phyloP scores from a whole-genome alignment of 1,139 yeast genomes.

The Diutina rugosa region DNA sequence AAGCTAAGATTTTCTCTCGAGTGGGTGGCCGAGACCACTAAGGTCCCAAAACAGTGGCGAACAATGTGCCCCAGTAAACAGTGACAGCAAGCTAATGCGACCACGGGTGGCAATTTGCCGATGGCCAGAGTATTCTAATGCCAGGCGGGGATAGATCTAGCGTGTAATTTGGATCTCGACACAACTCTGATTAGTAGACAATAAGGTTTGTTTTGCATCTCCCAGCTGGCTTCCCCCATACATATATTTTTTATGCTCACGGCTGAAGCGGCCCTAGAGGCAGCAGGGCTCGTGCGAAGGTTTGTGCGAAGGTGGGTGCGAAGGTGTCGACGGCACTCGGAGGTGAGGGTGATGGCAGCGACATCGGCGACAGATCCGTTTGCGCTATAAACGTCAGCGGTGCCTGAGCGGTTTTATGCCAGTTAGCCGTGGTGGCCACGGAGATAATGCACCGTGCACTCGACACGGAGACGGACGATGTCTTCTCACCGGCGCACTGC shows the following conservation, averaged over 20 bases:
- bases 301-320: too few relatives aligned
- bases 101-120: not conserved
- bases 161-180: not conserved
- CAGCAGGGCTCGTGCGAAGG: too few relatives aligned
- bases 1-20: not conserved
- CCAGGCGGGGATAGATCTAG: not conserved
- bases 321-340: too few relatives aligned
- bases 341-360: too few relatives aligned
- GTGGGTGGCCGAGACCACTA: not conserved
- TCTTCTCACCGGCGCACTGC: not conserved
- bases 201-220: not conserved
- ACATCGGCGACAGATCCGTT: too few relatives aligned
- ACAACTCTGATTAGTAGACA: not conserved
- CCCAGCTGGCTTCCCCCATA: not conserved
- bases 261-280: not conserved
- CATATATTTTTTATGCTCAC: not conserved
- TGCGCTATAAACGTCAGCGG: too few relatives aligned
- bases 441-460: not conserved
- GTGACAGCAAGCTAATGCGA: too few relatives aligned
- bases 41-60: not conserved
- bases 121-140: not conserved
- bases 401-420: too few relatives aligned
- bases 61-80: too few relatives aligned
- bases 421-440: not conserved
- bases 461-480: not conserved